Conservation (phyloP, 2,329 filamentous ascomycete species). For the Trichocomaceae sp. region DNA sequence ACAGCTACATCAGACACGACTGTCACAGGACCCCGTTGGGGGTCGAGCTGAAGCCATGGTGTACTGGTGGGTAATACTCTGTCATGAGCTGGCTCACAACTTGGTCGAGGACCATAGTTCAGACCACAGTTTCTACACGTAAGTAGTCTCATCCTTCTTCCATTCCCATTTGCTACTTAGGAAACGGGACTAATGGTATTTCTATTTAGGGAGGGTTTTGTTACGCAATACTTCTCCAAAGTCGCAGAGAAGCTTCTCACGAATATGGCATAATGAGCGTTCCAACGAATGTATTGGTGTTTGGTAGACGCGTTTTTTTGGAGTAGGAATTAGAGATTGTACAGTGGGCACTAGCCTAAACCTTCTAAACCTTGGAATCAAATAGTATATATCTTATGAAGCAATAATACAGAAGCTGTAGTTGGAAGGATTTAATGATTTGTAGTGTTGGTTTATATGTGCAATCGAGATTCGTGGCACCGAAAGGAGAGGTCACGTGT, state of each 20-base stretch:
- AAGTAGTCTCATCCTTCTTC: slow-evolving; percentile 13
- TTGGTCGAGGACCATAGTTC: slow-evolving; percentile 70
- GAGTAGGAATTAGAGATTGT: not conserved
- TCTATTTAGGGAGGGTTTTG: slow-evolving; percentile 60
- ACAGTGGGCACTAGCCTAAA: not conserved
- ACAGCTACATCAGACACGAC: slow-evolving; percentile 60
- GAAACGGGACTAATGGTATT: slow-evolving; percentile 4
- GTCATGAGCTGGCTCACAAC: slow-evolving; percentile 94
- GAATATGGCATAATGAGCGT: slow-evolving; percentile 1
- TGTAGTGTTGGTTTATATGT: not conserved
- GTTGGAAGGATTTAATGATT: not conserved
- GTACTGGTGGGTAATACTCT: slow-evolving; percentile 95
- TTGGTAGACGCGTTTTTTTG: not conserved
- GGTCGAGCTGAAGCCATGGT: slow-evolving; percentile 62
- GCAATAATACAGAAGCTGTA: not conserved
- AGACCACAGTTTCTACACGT: slow-evolving; percentile 72
- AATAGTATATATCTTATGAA: not conserved
- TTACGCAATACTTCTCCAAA: slow-evolving; percentile 67
- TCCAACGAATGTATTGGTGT: not conserved
- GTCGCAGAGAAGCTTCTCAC: slow-evolving; percentile 52
- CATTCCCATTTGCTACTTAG: not conserved
- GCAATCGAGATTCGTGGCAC: no score
- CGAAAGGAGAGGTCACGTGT: no score
- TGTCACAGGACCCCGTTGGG: slow-evolving; percentile 32
- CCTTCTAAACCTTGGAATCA: not conserved